Evolutionary conservation across 139 green algal genomes (phyloP).

Genomic region (Asterochloris sp.): DNA sequence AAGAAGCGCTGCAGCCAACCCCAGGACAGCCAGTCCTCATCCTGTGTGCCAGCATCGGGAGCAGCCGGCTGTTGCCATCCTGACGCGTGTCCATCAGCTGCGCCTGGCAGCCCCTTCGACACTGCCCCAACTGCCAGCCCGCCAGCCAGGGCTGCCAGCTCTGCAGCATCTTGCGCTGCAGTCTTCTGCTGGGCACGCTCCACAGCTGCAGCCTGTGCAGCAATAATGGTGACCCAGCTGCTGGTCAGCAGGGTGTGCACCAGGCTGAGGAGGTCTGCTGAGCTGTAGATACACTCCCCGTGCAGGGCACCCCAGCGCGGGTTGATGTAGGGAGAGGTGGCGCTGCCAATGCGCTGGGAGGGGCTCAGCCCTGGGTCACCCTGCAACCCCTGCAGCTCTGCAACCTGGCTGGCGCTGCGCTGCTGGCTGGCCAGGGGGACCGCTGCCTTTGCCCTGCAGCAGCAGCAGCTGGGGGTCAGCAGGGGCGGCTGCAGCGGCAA

Average conservation of each 20-base stretch:
- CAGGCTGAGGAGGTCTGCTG: conserved; percentile 16
- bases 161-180: not conserved
- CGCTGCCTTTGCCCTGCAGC: not conserved
- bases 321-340: conserved; percentile 7
- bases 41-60: no score
- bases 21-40: conserved; percentile 13
- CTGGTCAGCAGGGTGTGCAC: not conserved
- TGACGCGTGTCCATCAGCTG: no score
- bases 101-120: not conserved
- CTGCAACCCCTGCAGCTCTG: not conserved
- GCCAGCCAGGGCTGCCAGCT: not conserved
- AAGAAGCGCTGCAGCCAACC: conserved; percentile 44
- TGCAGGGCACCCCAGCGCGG: not conserved
- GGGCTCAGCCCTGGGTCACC: not conserved
- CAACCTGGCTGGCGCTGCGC: not conserved
- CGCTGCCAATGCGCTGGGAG: conserved; percentile 20
- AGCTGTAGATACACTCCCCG: conserved; percentile 22
- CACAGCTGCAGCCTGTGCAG: not conserved
- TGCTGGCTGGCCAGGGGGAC: conserved; percentile 1
- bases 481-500: no score
- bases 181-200: not conserved
- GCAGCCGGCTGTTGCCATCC: no score
- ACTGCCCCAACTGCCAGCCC: not conserved
- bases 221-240: not conserved
- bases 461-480: not conserved